Conservation (phyloP, 352 stramenopile species). For the Globisporangium spinosum region DNA sequence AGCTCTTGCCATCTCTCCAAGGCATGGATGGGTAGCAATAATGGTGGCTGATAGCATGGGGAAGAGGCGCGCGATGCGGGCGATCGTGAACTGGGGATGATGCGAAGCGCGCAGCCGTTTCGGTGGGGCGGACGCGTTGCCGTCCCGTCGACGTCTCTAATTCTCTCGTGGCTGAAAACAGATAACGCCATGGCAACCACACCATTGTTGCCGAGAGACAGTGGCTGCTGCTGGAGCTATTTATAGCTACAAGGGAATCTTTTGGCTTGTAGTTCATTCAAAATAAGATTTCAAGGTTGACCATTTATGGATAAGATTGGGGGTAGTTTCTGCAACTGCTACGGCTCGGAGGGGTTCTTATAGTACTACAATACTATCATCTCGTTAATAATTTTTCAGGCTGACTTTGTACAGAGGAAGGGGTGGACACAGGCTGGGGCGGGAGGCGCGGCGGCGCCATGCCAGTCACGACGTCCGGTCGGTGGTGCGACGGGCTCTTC, state of each 20-base stretch:
- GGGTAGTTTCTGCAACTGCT: constrained; percentile 1
- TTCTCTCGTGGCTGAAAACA: not conserved
- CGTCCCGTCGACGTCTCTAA: not conserved
- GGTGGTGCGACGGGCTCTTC: constrained; percentile 8
- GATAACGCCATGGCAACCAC: not conserved
- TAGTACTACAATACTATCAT: constrained; percentile 7
- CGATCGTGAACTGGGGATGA: not conserved
- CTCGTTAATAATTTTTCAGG: constrained; percentile 20
- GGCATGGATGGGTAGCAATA: not conserved
- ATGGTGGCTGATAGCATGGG: too few species aligned
- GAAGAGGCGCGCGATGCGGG: too few species aligned
- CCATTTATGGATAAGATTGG: constrained; percentile 1
- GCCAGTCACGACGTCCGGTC: constrained; percentile 4
- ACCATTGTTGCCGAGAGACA: not conserved
- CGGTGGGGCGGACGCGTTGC: not conserved
- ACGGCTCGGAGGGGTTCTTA: not conserved
- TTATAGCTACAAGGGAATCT: not conserved
- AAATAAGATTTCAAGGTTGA: not conserved
- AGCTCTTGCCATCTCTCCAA: not conserved
- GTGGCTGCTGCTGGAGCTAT: not conserved
- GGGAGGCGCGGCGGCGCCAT: constrained; percentile 6
- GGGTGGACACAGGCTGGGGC: not conserved
- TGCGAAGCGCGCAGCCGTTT: not conserved
- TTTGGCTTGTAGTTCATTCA: not conserved
- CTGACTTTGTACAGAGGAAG: constrained; percentile 18